Evolutionary conservation across 306 rosid species (phyloP).

Genomic region (Purshia tridentata): DNA sequence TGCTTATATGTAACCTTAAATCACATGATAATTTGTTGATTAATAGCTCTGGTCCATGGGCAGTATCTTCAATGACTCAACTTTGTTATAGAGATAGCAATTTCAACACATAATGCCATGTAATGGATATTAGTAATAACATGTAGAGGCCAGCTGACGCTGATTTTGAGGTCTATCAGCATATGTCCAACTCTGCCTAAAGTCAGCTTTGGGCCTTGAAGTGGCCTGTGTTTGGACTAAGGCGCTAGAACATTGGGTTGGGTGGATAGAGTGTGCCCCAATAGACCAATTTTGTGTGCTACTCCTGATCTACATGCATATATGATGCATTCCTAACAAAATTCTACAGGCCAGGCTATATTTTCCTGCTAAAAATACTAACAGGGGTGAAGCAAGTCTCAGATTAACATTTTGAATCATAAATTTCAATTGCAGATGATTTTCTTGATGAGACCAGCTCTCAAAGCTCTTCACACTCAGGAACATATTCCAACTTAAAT

Average conservation of each 20-base stretch:
- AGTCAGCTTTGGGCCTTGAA: not conserved
- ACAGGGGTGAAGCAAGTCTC: not conserved
- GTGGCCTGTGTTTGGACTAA: not conserved
- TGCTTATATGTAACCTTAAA: not conserved
- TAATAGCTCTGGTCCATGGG: not conserved
- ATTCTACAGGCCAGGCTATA: not conserved
- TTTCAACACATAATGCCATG: not conserved
- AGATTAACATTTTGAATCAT: constrained; percentile 11
- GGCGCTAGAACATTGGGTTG: not conserved
- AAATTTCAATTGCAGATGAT: constrained; percentile 52
- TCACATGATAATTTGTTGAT: not conserved
- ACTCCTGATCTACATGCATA: too few relatives aligned
- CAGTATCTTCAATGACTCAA: too few relatives aligned
- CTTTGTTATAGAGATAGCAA: too few relatives aligned
- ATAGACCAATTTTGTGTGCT: not conserved
- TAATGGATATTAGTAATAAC: not conserved
- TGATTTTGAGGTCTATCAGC: not conserved
- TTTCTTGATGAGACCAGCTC: constrained; percentile 67
- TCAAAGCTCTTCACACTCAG: constrained; percentile 61
- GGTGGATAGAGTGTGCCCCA: not conserved
- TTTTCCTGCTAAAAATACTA: not conserved
- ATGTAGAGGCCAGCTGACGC: not conserved
- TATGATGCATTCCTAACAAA: not conserved
- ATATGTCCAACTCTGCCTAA: not conserved
- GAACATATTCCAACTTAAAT: constrained; percentile 60